Percentiles rank a stretch among this genome's conserved stretches.
phyloP scores from a whole-genome alignment of 257 asterid genomes.

The Prunella vulgaris region DNA sequence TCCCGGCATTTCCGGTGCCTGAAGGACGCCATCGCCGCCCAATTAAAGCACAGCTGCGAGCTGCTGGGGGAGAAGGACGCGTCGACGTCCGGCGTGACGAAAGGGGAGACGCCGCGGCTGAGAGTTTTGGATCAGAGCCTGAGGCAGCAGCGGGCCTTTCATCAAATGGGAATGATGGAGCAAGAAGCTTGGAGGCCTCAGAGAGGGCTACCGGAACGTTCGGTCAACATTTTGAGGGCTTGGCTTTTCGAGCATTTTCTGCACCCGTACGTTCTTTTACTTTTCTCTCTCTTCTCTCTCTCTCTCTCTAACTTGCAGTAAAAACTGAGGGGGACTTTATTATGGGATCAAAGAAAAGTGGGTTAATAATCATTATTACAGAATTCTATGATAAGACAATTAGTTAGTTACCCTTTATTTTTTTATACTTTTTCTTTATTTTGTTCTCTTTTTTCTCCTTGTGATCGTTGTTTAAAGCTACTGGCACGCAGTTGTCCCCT shows the following conservation, averaged over 20 bases:
- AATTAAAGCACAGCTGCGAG: constrained; percentile 72
- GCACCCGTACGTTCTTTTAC: constrained; percentile 69
- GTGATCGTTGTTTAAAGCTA: constrained; percentile 35
- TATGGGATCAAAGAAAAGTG: constrained; percentile 26
- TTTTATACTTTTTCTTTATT: not conserved
- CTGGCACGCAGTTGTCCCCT: constrained; percentile 29
- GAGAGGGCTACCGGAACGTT: constrained; percentile 91
- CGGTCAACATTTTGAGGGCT: constrained; percentile 86
- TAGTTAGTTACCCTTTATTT: not conserved
- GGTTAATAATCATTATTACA: constrained; percentile 30
- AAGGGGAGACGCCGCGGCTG: constrained; percentile 95
- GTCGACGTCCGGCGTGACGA: constrained; percentile 65
- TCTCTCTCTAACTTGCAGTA: not conserved
- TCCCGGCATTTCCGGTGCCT: constrained; percentile 89
- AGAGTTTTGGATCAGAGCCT: constrained; percentile 71
- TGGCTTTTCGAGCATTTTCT: constrained; percentile 99
- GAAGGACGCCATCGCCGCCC: constrained; percentile 74
- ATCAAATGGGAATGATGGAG: constrained; percentile 97
- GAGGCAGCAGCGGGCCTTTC: constrained; percentile 80
- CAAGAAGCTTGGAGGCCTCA: constrained; percentile 99
- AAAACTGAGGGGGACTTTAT: constrained; percentile 16
- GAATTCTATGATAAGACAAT: constrained; percentile 51
- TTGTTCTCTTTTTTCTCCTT: constrained; percentile 23
- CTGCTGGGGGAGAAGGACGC: constrained; percentile 79
- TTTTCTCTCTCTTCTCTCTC: not conserved